A percentile compares a stretch with the other conserved stretches of the same genome.
Conservation (phyloP, 2,329 filamentous ascomycete species). For the Ramularia collo-cygni region DNA sequence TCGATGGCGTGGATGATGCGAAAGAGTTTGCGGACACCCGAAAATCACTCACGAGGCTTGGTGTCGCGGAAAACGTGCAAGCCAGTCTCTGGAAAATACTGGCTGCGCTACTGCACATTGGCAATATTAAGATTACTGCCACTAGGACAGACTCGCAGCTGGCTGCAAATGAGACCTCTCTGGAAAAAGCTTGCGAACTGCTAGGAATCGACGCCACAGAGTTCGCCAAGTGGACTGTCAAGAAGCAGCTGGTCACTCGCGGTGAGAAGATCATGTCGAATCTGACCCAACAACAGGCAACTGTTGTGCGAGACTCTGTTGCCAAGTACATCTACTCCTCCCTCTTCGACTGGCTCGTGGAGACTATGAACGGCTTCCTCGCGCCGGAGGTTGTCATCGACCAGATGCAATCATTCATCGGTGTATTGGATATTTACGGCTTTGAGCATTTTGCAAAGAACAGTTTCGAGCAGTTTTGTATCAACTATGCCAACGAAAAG, state of each 20-base stretch:
- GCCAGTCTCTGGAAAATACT: constrained; percentile 81
- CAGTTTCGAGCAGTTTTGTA: constrained; percentile 99
- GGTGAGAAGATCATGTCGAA: constrained; percentile 98
- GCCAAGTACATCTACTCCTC: constrained; percentile 99
- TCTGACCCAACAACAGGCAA: constrained; percentile 83
- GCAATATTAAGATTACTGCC: constrained; percentile 92
- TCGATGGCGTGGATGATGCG: constrained; percentile 93
- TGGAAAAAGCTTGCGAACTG: constrained; percentile 74
- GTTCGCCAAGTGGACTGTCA: constrained; percentile 97
- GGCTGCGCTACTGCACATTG: constrained; percentile 84
- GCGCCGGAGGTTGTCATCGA: constrained; percentile 81
- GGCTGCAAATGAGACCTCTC: constrained; percentile 69
- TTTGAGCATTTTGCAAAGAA: constrained; percentile 99
- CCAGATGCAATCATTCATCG: constrained; percentile 84
- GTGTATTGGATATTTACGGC: constrained; percentile 97
- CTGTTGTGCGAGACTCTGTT: constrained; percentile 92
- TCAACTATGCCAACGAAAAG: constrained; percentile 99
- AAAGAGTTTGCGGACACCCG: constrained; percentile 87
- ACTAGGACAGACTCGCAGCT: constrained; percentile 83
- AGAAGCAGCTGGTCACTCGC: constrained; percentile 94
- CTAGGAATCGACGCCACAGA: constrained; percentile 79
- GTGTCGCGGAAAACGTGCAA: constrained; percentile 68
- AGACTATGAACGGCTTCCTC: constrained; percentile 85
- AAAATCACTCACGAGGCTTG: constrained; percentile 79
- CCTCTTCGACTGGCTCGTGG: constrained; percentile 98